Conservation (phyloP, 352 stramenopile genomes). For the Pythium graminicola region DNA sequence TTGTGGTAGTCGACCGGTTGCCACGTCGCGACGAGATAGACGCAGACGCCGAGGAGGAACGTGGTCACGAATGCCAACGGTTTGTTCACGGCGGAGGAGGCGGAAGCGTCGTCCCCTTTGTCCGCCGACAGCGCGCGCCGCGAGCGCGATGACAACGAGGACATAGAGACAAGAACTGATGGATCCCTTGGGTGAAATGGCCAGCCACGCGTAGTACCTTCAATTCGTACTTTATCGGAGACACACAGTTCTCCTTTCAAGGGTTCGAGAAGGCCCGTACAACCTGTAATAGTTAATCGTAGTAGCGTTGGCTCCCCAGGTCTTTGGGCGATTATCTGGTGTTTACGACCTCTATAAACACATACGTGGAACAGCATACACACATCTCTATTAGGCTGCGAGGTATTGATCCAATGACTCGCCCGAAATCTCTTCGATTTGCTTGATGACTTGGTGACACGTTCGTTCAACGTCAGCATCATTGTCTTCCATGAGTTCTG, state of each 20-base stretch:
- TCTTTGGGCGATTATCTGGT: not conserved
- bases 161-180: constrained; percentile 6
- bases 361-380: too few relatives aligned
- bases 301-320: not conserved
- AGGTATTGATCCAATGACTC: constrained; percentile 88
- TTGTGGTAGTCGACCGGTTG: constrained; percentile 35
- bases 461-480: constrained; percentile 76
- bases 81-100: not conserved
- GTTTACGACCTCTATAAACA: not conserved
- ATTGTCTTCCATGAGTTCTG: constrained; percentile 85
- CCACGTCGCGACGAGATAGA: constrained; percentile 19
- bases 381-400: constrained; percentile 28
- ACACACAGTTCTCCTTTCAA: not conserved
- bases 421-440: constrained; percentile 87
- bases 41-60: constrained; percentile 9
- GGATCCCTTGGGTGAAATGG: constrained; percentile 3
- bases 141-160: constrained; percentile 19
- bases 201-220: constrained; percentile 2
- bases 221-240: constrained; percentile 13
- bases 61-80: not conserved
- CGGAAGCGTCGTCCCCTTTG: not conserved
- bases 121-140: constrained; percentile 12
- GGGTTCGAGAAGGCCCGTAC: constrained; percentile 3
- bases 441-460: constrained; percentile 84
- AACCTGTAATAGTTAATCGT: constrained; percentile 1